Evolutionary conservation across 1,139 yeast genomes (phyloP), one percentile per base, ranked within the genome.

Genomic region (Protomyces arabidopsidicola): DNA sequence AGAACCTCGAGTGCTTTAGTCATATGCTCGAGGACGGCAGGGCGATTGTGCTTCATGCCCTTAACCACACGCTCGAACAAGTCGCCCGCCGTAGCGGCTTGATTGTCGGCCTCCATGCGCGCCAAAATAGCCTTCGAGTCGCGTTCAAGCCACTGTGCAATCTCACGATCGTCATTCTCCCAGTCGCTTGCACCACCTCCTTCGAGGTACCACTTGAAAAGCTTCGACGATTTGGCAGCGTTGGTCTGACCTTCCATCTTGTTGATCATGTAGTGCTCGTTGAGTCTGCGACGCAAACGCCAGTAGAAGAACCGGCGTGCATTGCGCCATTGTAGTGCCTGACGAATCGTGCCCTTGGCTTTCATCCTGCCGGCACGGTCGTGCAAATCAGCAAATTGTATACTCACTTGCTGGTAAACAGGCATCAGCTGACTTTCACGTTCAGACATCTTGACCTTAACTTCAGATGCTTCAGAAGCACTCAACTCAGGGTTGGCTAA

Each of bases 251-350:
- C 64, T 24, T 50, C 84, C 71, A 91, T 83, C 73, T 88, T 82
- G 75, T 83, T 85, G 75, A 90, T 80, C 72, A 91, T 81, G 76
- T 90, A 89, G 75, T 90, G 96, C 79, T 93, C 98, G 75, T 88
- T 87, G 77, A 95, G 81, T 78, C 97, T 89, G 79, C 98, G 88
- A 79, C 97, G 90, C 69, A 90, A 84, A 78, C 99, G 86, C 98
- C 98, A 93, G 93, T 90, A 93, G 85, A 93, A 95, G 84, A 83
- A 88, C 73, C 98, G 85, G 81, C 98, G 89, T 39, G 98, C 84
- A 64, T 90, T 82, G 55, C 77, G 77, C 97, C 97, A 91, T 72
- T 87, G 85, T 65, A 93, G 77, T 71, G 90, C 95, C 75, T 87
- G 86, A 71, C 87, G 82, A 71, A 93, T 90, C 64, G 87, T 88